A percentile compares a stretch with the other conserved stretches of the same genome.
These are phyloP conservation scores for Penicillium herquei DNA, from an alignment of 495 filamentous ascomycete genomes.

Conservation along the genomic window DNA sequence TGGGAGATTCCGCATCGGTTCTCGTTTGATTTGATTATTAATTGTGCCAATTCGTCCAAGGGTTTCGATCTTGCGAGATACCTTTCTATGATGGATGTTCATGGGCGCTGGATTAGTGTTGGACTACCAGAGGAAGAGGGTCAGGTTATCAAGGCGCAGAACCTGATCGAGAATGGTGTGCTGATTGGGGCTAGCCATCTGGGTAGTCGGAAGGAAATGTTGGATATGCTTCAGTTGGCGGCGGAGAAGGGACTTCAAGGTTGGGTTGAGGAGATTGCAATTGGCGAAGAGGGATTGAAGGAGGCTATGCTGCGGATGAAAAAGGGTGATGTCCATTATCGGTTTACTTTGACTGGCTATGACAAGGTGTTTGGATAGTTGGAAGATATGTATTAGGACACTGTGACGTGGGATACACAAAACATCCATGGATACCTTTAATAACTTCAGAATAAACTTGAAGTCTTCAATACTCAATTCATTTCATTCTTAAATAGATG, in stretches of 20 bases:
- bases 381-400: neutral
- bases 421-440: neutral
- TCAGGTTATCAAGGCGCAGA: conserved; percentile 71
- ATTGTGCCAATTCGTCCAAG: conserved; percentile 67
- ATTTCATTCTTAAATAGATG: too few species aligned
- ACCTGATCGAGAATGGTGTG: conserved; percentile 72
- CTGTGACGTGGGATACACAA: neutral
- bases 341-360: conserved; percentile 64
- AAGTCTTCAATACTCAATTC: too few species aligned
- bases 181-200: conserved; percentile 80
- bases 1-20: conserved; percentile 57
- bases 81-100: conserved; percentile 76
- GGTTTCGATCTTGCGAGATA: conserved; percentile 69
- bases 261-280: conserved; percentile 76
- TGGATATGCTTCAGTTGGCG: conserved; percentile 79
- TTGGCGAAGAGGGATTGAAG: conserved; percentile 66
- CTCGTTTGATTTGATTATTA: conserved; percentile 74
- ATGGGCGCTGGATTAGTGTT: conserved; percentile 78
- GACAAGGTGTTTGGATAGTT: conserved; percentile 56
- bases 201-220: conserved; percentile 75
- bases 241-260: conserved; percentile 77
- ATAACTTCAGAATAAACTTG: too few species aligned
- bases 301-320: conserved; percentile 65
- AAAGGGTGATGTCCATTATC: conserved; percentile 68
- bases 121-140: conserved; percentile 82